Evolutionary conservation across 768 basidiomycete genomes (phyloP), one percentile per base, ranked within the genome.

Genomic region (Boletus patriciae): DNA sequence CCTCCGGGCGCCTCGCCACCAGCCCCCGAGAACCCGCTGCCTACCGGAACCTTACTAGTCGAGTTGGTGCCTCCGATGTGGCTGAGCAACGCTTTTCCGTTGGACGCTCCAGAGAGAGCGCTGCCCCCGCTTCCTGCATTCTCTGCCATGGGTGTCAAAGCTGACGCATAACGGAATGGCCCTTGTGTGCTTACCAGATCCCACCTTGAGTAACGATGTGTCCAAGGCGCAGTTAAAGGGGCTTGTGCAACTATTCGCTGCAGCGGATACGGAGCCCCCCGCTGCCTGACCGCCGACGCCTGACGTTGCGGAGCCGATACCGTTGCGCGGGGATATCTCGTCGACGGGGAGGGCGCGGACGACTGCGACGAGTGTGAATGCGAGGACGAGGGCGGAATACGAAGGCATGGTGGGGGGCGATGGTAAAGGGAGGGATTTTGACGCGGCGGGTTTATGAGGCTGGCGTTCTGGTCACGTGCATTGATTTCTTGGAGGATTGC

Each of bases 201-300:
- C 47, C 19, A 56, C 6, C 42, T 57, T 46, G 38, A 57, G 12
- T 15, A 59, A 11, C 11, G 54, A 46, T 27, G 11, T 4, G 3
- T 10, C 47, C 19, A 52, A 6, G 18, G 13, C 18, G 21, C 59
- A 56, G n/a, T 41, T 8, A 1, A 2, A 3, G 11, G 50, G 16
- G 10, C 29, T 12, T 29, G 43, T 53, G 46, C 67, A 69, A 21
- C 40, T 25, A n/a, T 18, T 37, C 21, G 45, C 21, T 38, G 43
- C 23, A 29, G 33, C 19, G 18, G 62, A 55, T 23, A 74, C 71
- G 6, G 68, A 65, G 6, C 78, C 80, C 19, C 77, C 79, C 9
- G 57, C 29, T 21, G 74, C 70, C 16, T 63, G 49, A 23, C 76
- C 74, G 18, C 74, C 76, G 23, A 58, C 52, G 46, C 54, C 67